These are phyloP conservation scores for Pichiaceae sp. DNA, from an alignment of 1,139 yeast genomes.

Conservation along the genomic window DNA sequence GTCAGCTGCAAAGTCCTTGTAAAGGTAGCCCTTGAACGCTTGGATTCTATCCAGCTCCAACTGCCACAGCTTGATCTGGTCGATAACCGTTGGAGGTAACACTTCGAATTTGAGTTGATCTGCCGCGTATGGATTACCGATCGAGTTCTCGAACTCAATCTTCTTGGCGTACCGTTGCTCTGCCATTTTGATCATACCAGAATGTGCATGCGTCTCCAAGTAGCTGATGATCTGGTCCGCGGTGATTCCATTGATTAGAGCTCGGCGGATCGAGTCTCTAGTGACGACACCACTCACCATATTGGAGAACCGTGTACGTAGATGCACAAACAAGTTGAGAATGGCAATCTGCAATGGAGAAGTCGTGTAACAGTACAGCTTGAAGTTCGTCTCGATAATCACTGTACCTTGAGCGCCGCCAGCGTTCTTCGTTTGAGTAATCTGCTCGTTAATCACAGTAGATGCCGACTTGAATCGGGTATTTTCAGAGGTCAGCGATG, in stretches of 20 bases:
- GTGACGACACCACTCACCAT: constrained; percentile 93
- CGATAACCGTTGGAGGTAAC: constrained; percentile 91
- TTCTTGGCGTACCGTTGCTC: constrained; percentile 62
- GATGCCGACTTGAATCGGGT: constrained; percentile 63
- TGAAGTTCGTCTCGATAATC: constrained; percentile 88
- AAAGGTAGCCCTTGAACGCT: constrained; percentile 80
- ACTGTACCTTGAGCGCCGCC: constrained; percentile 47
- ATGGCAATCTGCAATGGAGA: constrained; percentile 95
- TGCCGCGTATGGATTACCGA: constrained; percentile 17
- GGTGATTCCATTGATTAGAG: constrained; percentile 81
- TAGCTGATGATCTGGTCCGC: constrained; percentile 92
- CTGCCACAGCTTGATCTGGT: constrained; percentile 94
- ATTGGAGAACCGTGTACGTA: constrained; percentile 78
- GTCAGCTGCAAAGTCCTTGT: constrained; percentile 73
- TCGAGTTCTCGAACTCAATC: constrained; percentile 52
- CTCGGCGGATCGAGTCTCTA: constrained; percentile 82
- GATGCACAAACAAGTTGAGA: constrained; percentile 75
- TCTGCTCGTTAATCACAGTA: constrained; percentile 56
- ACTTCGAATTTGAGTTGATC: constrained; percentile 43
- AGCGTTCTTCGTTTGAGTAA: constrained; percentile 22
- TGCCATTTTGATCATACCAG: constrained; percentile 73
- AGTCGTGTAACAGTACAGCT: constrained; percentile 86
- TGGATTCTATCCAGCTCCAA: constrained; percentile 88
- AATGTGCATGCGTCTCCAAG: constrained; percentile 87
- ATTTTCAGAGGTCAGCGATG: constrained; percentile 82